Percentiles rank a stretch among this genome's conserved stretches.
Conservation (phyloP, 1,284 basidiomycete genomes). For the Leccinum holopus region DNA sequence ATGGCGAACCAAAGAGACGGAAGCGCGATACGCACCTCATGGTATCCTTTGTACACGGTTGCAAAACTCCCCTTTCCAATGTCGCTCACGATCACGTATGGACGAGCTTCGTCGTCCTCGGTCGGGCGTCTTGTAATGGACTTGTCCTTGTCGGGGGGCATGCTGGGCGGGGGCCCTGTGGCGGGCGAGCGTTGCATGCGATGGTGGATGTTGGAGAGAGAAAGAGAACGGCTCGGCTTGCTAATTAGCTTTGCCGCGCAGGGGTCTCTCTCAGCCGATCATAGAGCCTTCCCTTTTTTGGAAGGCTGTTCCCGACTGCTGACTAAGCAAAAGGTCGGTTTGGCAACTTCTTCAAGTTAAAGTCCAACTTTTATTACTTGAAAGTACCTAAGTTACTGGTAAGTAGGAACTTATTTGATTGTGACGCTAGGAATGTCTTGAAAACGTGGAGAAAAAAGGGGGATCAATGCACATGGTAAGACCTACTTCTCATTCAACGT, state of each 20-base stretch:
- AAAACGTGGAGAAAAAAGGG: neutral
- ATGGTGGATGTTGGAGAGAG: slow-evolving; percentile 11
- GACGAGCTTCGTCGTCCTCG: slow-evolving; percentile 67
- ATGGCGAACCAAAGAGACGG: neutral
- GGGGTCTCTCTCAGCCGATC: slow-evolving; percentile 23
- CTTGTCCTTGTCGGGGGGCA: slow-evolving; percentile 26
- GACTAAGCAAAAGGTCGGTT: slow-evolving; percentile 13
- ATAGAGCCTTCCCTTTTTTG: slow-evolving; percentile 25
- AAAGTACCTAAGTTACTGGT: too few species aligned
- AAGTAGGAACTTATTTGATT: neutral
- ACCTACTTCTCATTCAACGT: neutral
- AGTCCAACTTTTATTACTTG: too few species aligned
- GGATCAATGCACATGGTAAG: neutral
- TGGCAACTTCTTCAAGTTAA: too few species aligned
- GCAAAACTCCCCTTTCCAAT: slow-evolving; percentile 93
- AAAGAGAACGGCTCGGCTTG: slow-evolving; percentile 20
- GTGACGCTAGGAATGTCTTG: neutral
- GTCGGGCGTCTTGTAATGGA: slow-evolving; percentile 22
- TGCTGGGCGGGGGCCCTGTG: slow-evolving; percentile 21
- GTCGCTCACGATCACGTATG: slow-evolving; percentile 71
- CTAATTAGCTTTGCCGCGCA: slow-evolving; percentile 26
- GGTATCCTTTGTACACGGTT: slow-evolving; percentile 92
- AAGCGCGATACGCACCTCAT: slow-evolving; percentile 58
- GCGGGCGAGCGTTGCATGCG: slow-evolving; percentile 22
- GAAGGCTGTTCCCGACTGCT: slow-evolving; percentile 25